Conservation (phyloP, 768 basidiomycete genomes). For the Xerocomus spinulosus region DNA sequence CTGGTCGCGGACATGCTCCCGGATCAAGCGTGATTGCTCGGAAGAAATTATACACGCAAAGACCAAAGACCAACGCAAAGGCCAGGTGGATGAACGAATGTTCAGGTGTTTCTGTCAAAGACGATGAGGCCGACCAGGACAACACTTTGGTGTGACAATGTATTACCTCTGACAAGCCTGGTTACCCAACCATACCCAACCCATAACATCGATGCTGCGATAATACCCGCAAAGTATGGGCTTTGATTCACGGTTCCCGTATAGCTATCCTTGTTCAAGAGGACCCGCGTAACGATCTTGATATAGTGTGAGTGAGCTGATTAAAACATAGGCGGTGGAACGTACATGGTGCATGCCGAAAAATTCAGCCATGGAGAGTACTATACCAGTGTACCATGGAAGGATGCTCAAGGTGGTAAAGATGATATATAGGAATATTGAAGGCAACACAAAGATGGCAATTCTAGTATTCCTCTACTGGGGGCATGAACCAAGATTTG, state of each 20-base stretch:
- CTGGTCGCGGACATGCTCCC: conserved; percentile 77
- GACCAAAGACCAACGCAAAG: conserved; percentile 63
- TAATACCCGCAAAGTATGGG: conserved; percentile 93
- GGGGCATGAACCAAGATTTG: conserved; percentile 3
- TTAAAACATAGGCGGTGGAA: conserved; percentile 6
- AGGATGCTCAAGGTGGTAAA: conserved; percentile 79
- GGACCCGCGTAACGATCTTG: conserved; percentile 78
- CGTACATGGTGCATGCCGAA: conserved; percentile 92
- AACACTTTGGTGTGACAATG: neutral
- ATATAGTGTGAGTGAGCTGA: conserved; percentile 8
- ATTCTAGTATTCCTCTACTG: conserved; percentile 74
- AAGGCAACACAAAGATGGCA: conserved; percentile 73
- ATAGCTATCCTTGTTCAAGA: conserved; percentile 77
- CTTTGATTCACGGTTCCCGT: conserved; percentile 81
- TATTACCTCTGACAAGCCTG: conserved; percentile 66
- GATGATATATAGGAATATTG: conserved; percentile 74
- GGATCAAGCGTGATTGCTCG: conserved; percentile 85
- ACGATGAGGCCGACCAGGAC: neutral
- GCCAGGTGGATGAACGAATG: conserved; percentile 72
- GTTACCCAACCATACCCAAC: conserved; percentile 80
- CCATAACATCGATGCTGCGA: conserved; percentile 81
- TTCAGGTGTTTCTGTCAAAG: conserved; percentile 61
- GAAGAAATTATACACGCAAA: conserved; percentile 90
- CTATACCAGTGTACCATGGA: conserved; percentile 85
- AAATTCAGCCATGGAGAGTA: conserved; percentile 81